Base-by-base conservation (phyloP, 805 yeast species). In the Starmerella potacharoeniae region DNA sequence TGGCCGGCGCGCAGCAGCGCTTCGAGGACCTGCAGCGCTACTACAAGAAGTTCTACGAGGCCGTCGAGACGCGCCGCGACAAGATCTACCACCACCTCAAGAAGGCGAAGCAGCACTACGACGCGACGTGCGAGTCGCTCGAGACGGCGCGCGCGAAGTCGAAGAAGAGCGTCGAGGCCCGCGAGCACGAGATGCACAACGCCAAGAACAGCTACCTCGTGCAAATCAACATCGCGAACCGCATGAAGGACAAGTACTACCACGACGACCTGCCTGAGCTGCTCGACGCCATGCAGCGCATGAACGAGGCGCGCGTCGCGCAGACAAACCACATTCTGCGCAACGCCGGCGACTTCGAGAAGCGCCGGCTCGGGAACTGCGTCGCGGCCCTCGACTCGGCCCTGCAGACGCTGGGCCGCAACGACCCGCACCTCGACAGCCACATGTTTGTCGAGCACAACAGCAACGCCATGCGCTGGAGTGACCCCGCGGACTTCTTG, bases 361-460 rank as follows among this genome's bases (percentile, higher is more conserved):
- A 75, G 53, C 68, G 75, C 30, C 71, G 78, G 35, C 72, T 78
- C 60, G 77, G 76, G 22, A 69, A 73, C 43, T 48, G 43, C n/a
- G 63, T 75, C 49, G 65, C 64, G 2, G 66, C 66, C 11, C 69
- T 86, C 49, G 75, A 75, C 39, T 67, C 71, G 6, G 75, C 82
- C 52, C 81, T 78, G 60, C 66, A 67, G 6, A 81, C 86, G 9
- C 75, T 88, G 4, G 76, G 73, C 30, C 84, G 82, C 64, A 93
- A 93, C 68, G 71, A 77, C 49, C 90, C 95, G 1, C 72, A 71
- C 43, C 71, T 88, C 51, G 96, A 89, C 69, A 79, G 90, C 0
- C 83, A 86, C 36, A 91, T 93, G 97, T 93, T 82, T 69, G 81
- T 89, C 54, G 89, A 89, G 65, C 99, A 93, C 70, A 93, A 93